These are phyloP conservation scores for Sporothrix dimorphospora DNA, from an alignment of 2,329 filamentous ascomycete genomes.

Conservation along the genomic window DNA sequence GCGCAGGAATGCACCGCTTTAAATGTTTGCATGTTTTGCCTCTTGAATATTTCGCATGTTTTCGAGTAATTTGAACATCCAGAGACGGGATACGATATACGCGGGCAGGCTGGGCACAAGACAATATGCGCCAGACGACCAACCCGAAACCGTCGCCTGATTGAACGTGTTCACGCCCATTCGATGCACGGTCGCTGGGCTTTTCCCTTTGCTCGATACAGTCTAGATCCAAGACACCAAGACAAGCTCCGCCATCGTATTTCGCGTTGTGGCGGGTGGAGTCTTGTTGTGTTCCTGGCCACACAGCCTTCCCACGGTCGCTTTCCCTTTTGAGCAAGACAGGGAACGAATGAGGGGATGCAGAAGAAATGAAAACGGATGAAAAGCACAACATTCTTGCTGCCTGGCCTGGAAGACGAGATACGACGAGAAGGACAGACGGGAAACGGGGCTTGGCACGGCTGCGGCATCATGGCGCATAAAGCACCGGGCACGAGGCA, in stretches of 20 bases:
- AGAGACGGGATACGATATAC: neutral
- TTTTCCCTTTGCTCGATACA: neutral
- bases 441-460: neutral
- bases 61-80: neutral
- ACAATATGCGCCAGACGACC: no score
- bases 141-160: neutral
- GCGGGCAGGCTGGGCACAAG: neutral
- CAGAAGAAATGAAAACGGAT: neutral
- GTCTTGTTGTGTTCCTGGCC: neutral
- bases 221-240: neutral
- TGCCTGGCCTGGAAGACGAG: slow-evolving; percentile 2
- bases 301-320: neutral
- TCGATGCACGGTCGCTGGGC: neutral
- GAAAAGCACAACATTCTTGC: neutral
- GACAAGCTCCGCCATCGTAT: neutral
- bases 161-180: neutral
- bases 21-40: no score
- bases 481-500: neutral
- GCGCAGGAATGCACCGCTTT: neutral
- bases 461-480: neutral
- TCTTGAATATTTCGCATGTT: neutral
- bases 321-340: slow-evolving; percentile 9
- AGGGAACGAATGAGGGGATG: neutral
- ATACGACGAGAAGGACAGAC: neutral
- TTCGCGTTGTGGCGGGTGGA: neutral